These are phyloP conservation scores for Paramecium sonneborni DNA, from an alignment of 73 alveolate genomes.

Conservation along the genomic window DNA sequence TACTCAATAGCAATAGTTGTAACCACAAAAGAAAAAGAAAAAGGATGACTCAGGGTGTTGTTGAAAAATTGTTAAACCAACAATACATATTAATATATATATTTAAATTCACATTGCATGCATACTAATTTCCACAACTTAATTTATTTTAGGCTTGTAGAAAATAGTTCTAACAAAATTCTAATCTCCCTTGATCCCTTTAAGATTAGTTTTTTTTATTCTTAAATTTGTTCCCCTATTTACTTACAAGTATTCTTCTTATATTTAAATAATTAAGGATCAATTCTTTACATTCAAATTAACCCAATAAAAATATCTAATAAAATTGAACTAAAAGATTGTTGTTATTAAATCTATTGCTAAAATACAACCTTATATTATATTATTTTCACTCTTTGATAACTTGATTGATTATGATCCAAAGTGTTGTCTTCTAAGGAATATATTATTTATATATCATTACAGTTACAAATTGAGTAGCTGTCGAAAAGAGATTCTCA, in stretches of 20 bases:
- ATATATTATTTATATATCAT: background rate
- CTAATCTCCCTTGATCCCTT: background rate
- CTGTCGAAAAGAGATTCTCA: conserved; percentile 80
- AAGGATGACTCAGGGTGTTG: conserved; percentile 51
- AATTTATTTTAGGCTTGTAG: background rate
- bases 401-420: conserved; percentile 80
- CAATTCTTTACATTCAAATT: background rate
- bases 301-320: background rate
- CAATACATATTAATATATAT: background rate
- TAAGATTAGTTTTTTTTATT: background rate
- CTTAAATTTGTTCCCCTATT: no score
- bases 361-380: conserved; percentile 36
- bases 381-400: background rate
- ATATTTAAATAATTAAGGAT: no score
- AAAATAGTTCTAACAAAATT: background rate
- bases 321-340: background rate
- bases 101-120: background rate
- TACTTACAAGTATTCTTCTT: no score
- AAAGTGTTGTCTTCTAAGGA: conserved; percentile 86
- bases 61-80: conserved; percentile 32
- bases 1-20: background rate
- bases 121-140: background rate
- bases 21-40: conserved; percentile 32
- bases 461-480: conserved; percentile 93
- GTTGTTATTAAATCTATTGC: conserved; percentile 39